Conservation (phyloP, 108 stramenopile genomes). For the Skeletonema grethae region DNA sequence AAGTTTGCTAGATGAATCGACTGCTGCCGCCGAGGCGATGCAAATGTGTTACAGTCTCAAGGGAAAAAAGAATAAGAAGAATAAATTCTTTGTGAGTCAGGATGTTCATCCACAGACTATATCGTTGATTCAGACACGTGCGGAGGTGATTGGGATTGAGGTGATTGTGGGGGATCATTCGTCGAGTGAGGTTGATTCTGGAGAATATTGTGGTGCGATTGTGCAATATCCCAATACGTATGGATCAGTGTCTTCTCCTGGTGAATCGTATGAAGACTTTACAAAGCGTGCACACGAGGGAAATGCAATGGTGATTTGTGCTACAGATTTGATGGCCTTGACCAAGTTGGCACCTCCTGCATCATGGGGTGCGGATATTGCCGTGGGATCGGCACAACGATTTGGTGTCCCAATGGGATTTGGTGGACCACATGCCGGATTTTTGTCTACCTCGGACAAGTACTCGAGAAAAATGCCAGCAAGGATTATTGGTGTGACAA, state of each 20-base stretch:
- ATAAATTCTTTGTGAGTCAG: slow-evolving; percentile 92
- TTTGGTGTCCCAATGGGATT: slow-evolving; percentile 99
- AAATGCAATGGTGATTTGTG: slow-evolving; percentile 91
- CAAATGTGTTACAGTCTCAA: slow-evolving; percentile 92
- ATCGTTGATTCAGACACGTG: slow-evolving; percentile 92
- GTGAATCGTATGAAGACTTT: slow-evolving; percentile 84
- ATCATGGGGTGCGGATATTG: slow-evolving; percentile 97
- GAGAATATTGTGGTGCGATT: slow-evolving; percentile 93
- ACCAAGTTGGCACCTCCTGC: slow-evolving; percentile 89
- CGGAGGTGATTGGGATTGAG: slow-evolving; percentile 88
- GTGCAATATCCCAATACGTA: slow-evolving; percentile 99
- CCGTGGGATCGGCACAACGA: slow-evolving; percentile 97
- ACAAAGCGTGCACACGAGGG: slow-evolving; percentile 76
- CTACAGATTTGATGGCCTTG: slow-evolving; percentile 95
- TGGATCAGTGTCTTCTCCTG: slow-evolving; percentile 82
- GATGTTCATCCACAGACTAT: slow-evolving; percentile 98
- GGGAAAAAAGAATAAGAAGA: slow-evolving; percentile 85
- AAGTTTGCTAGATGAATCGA: slow-evolving; percentile 95
- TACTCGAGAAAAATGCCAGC: slow-evolving; percentile 98
- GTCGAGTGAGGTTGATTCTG: slow-evolving; percentile 66
- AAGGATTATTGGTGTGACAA: slow-evolving; percentile 95
- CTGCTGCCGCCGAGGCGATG: slow-evolving; percentile 99
- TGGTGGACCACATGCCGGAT: slow-evolving; percentile 99
- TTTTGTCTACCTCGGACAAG: slow-evolving; percentile 89
- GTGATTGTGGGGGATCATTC: slow-evolving; percentile 89